A percentile compares a stretch with the other conserved stretches of the same genome.
Evolutionary conservation across 2,329 filamentous ascomycete genomes (phyloP).

Genomic region (Scleromitrula shiraiana): DNA sequence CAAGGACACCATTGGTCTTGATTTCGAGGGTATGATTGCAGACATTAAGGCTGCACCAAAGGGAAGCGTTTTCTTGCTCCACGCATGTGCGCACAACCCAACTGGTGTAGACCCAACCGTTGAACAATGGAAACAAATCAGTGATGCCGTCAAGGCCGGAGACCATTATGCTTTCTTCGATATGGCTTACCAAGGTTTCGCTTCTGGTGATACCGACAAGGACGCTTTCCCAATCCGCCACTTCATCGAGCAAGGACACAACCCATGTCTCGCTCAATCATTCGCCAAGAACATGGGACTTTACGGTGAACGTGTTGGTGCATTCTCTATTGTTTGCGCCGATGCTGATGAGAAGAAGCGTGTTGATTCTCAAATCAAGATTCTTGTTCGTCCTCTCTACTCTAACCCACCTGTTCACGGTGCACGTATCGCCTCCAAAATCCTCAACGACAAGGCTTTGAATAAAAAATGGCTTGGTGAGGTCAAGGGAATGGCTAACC

Average conservation of each 20-base stretch:
- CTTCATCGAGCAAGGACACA: constrained; percentile 89
- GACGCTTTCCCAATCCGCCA: constrained; percentile 90
- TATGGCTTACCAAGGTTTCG: constrained; percentile 99
- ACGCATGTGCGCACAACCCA: constrained; percentile 97
- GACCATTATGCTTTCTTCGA: constrained; percentile 96
- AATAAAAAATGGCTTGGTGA: constrained; percentile 94
- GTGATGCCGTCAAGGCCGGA: constrained; percentile 74
- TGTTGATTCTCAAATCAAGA: constrained; percentile 96
- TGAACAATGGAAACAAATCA: constrained; percentile 90
- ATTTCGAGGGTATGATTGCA: constrained; percentile 87
- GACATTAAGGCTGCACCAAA: constrained; percentile 85
- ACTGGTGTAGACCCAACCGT: constrained; percentile 90
- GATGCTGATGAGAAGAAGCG: constrained; percentile 88
- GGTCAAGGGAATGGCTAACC: constrained; percentile 98
- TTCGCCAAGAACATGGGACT: constrained; percentile 99
- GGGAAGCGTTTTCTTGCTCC: constrained; percentile 84
- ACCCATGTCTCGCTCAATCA: constrained; percentile 80
- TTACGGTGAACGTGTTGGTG: constrained; percentile 95
- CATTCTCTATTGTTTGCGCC: constrained; percentile 85
- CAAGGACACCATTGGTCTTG: constrained; percentile 95
- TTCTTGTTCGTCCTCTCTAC: constrained; percentile 92
- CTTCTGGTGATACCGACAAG: constrained; percentile 81
- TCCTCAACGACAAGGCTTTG: constrained; percentile 76
- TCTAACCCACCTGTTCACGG: constrained; percentile 97
- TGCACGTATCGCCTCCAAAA: constrained; percentile 85